These are phyloP conservation scores for Hordeum marinum DNA, from an alignment of 176 grass and related monocot genomes.

Conservation along the genomic window DNA sequence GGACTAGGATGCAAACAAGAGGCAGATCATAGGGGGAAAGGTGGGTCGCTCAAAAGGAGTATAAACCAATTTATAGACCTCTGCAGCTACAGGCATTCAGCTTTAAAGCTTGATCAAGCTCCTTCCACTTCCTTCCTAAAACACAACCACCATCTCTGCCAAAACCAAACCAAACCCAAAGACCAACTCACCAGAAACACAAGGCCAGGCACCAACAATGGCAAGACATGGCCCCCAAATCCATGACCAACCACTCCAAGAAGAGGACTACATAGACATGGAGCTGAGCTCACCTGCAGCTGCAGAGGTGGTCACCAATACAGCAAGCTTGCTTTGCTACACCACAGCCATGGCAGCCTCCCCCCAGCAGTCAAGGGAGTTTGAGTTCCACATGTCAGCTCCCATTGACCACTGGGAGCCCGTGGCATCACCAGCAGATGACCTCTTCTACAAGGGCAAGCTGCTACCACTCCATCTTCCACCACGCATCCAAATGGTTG, in stretches of 20 bases:
- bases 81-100: slow-evolving; percentile 35
- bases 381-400: slow-evolving; percentile 87
- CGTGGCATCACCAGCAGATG: slow-evolving; percentile 81
- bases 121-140: slow-evolving; percentile 50
- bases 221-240: slow-evolving; percentile 43
- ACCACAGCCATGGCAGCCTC: slow-evolving; percentile 50
- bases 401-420: slow-evolving; percentile 40
- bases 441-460: slow-evolving; percentile 99
- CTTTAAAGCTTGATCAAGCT: slow-evolving; percentile 65
- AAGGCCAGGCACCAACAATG: slow-evolving; percentile 52
- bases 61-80: slow-evolving; percentile 41
- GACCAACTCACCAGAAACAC: slow-evolving; percentile 53
- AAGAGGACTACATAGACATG: slow-evolving; percentile 98
- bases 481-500: slow-evolving; percentile 71
- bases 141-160: slow-evolving; percentile 37
- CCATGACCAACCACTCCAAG: slow-evolving; percentile 58
- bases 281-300: slow-evolving; percentile 53
- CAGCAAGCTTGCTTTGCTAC: slow-evolving; percentile 54
- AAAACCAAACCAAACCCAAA: slow-evolving; percentile 48
- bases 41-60: slow-evolving; percentile 32
- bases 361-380: slow-evolving; percentile 54
- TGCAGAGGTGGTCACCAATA: slow-evolving; percentile 17
- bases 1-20: slow-evolving; percentile 59
- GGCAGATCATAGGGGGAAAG: slow-evolving; percentile 38
- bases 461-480: slow-evolving; percentile 90